Evolutionary conservation across 2,329 filamentous ascomycete species (phyloP).

Genomic region (Venturia aucupariae): DNA sequence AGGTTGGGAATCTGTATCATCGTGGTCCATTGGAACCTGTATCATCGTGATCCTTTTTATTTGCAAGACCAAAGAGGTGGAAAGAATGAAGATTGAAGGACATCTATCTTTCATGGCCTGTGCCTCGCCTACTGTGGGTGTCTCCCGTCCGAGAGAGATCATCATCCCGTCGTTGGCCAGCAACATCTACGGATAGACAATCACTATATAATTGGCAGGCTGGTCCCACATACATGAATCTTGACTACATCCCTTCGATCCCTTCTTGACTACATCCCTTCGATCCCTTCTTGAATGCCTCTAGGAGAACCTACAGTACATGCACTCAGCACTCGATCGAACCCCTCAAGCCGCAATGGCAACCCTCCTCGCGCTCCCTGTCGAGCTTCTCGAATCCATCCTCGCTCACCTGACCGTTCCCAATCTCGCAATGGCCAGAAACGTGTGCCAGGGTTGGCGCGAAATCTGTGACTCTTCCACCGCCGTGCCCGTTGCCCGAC

Average conservation of each 20-base stretch:
- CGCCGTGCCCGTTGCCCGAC: background rate
- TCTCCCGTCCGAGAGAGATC: no score
- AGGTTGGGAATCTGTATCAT: no score
- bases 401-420: background rate
- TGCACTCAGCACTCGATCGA: no score
- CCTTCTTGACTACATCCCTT: background rate
- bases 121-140: background rate
- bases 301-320: no score
- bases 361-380: constrained; percentile 5
- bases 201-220: background rate
- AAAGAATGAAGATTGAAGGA: no score
- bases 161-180: background rate
- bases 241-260: background rate
- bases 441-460: constrained; percentile 3
- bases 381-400: constrained; percentile 12
- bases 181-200: background rate
- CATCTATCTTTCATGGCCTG: background rate
- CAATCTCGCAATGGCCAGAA: constrained; percentile 6
- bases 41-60: no score
- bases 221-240: background rate
- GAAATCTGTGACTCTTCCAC: constrained; percentile 7
- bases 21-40: background rate
- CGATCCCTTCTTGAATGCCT: background rate
- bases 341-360: background rate
- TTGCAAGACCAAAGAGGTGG: no score